Percentiles rank a stretch among this genome's conserved stretches.
Conservation (phyloP, 2,329 filamentous ascomycete genomes). For the Nigrospora oryzae region DNA sequence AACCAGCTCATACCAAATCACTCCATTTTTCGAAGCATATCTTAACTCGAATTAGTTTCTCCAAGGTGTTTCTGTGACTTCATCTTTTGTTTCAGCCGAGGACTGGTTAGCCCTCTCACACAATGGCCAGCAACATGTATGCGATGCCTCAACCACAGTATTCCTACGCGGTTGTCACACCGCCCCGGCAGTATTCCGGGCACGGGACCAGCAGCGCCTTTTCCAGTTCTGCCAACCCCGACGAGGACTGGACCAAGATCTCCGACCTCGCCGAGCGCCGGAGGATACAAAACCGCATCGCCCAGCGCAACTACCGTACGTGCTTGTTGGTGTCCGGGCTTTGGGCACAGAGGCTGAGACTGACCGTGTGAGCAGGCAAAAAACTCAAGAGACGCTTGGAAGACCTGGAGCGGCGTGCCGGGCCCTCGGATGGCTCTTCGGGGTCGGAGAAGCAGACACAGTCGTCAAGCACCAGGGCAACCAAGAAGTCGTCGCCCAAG, state of each 20-base stretch:
- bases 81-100: background rate
- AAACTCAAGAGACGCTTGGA: constrained; percentile 86
- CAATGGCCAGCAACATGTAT: constrained; percentile 26
- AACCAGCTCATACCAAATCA: no score
- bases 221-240: constrained; percentile 86
- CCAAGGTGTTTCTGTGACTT: background rate
- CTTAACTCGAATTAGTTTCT: no score
- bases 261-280: constrained; percentile 90
- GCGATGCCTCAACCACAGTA: constrained; percentile 34
- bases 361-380: constrained; percentile 53
- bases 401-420: constrained; percentile 73
- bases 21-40: no score
- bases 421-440: constrained; percentile 36
- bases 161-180: constrained; percentile 25
- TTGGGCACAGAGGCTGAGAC: constrained; percentile 1
- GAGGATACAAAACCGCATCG: constrained; percentile 95
- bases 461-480: constrained; percentile 19
- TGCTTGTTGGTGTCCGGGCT: background rate
- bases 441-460: constrained; percentile 28
- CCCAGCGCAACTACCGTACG: constrained; percentile 75
- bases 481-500: constrained; percentile 37
- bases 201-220: constrained; percentile 89
- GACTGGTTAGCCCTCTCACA: background rate
- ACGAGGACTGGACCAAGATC: constrained; percentile 99
- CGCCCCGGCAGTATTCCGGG: constrained; percentile 58